Evolutionary conservation across 352 stramenopile genomes (phyloP), one percentile per base, ranked within the genome.

Genomic region (Poterioochromonas sp.): DNA sequence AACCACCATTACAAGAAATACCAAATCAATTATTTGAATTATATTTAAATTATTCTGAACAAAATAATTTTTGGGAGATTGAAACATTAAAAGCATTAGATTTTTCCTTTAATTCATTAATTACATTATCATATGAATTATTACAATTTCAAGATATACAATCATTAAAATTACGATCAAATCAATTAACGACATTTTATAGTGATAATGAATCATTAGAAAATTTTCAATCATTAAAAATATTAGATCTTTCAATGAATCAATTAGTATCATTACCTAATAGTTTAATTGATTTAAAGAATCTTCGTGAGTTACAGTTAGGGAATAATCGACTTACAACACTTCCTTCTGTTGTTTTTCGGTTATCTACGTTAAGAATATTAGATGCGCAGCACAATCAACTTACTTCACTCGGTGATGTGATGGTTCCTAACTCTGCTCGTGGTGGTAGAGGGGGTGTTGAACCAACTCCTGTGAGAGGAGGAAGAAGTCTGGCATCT

Each of bases 31-130:
- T 73, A 5, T 44, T 73, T 73, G 20, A 40, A 41, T 73, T 73
- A 32, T 8, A 73, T 47, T 11, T 20, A 26, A 5, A 26, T 22
- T 26, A 12, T 47, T 34, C 5, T 34, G 40, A 74, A 39, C 37
- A 39, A 54, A 37, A 74, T 22, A 74, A 74, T 34, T 74, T 74
- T 74, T 74, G 65, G 65, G 65, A 74, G 40, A 54, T 74, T 3
- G 37, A 51, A 58, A 34, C 65, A 54, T 34, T 74, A 22, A 29
- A 26, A 11, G 37, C 20, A 39, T 15, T 74, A n/a, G 65, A 54
- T 54, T 5, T 58, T n/a, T 74, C 37, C 18, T 51, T 58, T 54
- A 54, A 54, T 51, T 1, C 47, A 58, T 26, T 58, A 15, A 58
- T 26, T 26, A 26, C 47, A 26, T n/a, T n/a, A n/a, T n/a, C 22